These are phyloP conservation scores for Lactarius indigo DNA, from an alignment of 768 basidiomycete species.

Conservation along the genomic window DNA sequence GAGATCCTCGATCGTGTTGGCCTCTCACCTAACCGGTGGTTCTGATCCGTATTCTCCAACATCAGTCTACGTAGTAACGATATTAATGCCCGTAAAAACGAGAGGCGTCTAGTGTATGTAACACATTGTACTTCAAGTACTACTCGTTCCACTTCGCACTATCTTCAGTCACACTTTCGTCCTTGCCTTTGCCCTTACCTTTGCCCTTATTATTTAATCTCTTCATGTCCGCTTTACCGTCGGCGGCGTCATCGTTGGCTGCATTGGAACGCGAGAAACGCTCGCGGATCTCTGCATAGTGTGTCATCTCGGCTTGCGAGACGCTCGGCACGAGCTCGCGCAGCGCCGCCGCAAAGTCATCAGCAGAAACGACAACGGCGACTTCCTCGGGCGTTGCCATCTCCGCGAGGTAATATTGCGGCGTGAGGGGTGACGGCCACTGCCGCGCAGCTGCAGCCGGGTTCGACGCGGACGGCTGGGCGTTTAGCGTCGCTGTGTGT, in stretches of 20 bases:
- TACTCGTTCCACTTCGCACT: not conserved
- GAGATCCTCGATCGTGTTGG: constrained; percentile 56
- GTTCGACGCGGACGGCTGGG: constrained; percentile 36
- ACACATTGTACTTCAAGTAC: too few relatives aligned
- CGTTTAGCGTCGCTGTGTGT: constrained; percentile 41
- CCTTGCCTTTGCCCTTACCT: not conserved
- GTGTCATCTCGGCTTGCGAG: constrained; percentile 78
- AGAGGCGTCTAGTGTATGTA: not conserved
- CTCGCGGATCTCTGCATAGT: constrained; percentile 71
- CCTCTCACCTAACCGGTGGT: constrained; percentile 54
- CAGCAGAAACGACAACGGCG: constrained; percentile 65
- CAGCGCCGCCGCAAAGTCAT: constrained; percentile 78
- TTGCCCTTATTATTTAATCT: too few relatives aligned
- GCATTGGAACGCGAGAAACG: constrained; percentile 51
- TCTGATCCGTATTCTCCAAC: constrained; percentile 32
- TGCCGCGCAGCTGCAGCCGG: constrained; percentile 22
- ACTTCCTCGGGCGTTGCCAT: constrained; percentile 68
- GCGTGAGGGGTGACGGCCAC: constrained; percentile 67
- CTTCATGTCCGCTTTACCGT: too few relatives aligned
- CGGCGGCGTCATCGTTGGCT: constrained; percentile 30
- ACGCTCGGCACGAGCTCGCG: constrained; percentile 74
- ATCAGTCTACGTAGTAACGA: constrained; percentile 2
- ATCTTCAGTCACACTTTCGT: not conserved
- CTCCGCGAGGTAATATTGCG: constrained; percentile 88
- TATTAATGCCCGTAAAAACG: constrained; percentile 10